These are phyloP conservation scores for Verticillium klebahnii DNA, from an alignment of 2,329 filamentous ascomycete species.

Conservation along the genomic window DNA sequence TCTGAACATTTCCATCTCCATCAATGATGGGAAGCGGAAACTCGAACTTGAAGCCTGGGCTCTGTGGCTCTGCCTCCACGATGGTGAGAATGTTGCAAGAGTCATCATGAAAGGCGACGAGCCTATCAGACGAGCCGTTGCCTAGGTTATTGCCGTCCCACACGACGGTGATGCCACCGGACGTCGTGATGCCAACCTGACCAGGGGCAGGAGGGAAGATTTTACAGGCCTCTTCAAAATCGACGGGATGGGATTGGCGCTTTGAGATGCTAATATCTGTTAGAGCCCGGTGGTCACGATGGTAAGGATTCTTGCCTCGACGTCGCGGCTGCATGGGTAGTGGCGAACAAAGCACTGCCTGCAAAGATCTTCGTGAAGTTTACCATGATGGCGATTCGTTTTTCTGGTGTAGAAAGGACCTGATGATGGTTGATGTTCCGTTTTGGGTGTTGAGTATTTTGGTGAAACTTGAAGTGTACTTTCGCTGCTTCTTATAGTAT, in stretches of 20 bases:
- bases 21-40: not conserved
- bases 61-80: not conserved
- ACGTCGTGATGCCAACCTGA: not conserved
- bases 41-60: not conserved
- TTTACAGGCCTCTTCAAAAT: not conserved
- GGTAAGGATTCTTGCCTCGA: not conserved
- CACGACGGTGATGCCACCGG: not conserved
- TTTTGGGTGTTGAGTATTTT: not conserved
- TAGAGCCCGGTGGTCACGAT: not conserved
- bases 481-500: no score
- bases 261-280: not conserved
- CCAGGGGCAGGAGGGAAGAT: not conserved
- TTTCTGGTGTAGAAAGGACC: not conserved
- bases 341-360: not conserved
- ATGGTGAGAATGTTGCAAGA: not conserved
- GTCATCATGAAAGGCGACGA: not conserved
- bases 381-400: not conserved
- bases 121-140: not conserved
- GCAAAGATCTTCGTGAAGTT: not conserved
- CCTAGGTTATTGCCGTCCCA: not conserved
- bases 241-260: not conserved
- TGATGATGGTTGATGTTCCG: no score
- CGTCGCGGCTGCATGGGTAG: not conserved
- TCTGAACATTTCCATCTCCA: not conserved
- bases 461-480: no score